phyloP scores from a whole-genome alignment of 192 early-diverging fungal species.

The Gigaspora rosea region DNA sequence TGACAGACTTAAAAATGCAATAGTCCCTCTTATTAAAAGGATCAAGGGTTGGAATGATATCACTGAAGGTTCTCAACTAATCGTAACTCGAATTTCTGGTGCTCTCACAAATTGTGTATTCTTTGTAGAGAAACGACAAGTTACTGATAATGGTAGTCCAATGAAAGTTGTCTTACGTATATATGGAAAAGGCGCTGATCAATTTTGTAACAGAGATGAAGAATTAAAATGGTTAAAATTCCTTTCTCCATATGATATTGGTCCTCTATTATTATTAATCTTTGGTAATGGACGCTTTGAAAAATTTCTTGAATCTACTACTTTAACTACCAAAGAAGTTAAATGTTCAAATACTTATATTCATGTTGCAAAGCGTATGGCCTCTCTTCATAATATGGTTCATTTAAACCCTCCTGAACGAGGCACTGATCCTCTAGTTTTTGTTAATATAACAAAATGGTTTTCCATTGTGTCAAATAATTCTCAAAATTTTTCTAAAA shows the following conservation, averaged over 20 bases:
- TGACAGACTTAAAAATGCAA: too few species aligned
- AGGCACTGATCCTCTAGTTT: slow-evolving; percentile 59
- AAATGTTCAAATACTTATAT: slow-evolving; percentile 61
- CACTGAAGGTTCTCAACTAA: slow-evolving; percentile 30
- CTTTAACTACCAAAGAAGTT: slow-evolving; percentile 70
- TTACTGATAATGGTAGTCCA: background rate
- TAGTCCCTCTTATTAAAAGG: too few species aligned
- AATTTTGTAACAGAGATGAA: slow-evolving; percentile 74
- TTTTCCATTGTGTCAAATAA: slow-evolving; percentile 43
- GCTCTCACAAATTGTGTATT: slow-evolving; percentile 43
- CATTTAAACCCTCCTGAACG: slow-evolving; percentile 57
- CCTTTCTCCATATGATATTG: slow-evolving; percentile 70
- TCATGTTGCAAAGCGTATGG: slow-evolving; percentile 73
- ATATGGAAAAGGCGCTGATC: slow-evolving; percentile 80
- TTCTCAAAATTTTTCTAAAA: slow-evolving; percentile 37
- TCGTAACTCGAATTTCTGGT: slow-evolving; percentile 39
- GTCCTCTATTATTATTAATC: slow-evolving; percentile 70
- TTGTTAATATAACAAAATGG: slow-evolving; percentile 71
- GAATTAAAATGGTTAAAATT: slow-evolving; percentile 80
- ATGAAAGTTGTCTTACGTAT: slow-evolving; percentile 67
- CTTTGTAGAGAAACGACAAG: slow-evolving; percentile 18
- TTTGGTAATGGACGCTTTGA: slow-evolving; percentile 89
- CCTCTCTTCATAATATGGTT: slow-evolving; percentile 72
- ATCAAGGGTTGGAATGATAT: slow-evolving; percentile 35
- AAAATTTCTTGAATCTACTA: slow-evolving; percentile 75